Base-by-base conservation (phyloP, 257 asterid genomes). In the Dorcoceras hygrometricum region DNA sequence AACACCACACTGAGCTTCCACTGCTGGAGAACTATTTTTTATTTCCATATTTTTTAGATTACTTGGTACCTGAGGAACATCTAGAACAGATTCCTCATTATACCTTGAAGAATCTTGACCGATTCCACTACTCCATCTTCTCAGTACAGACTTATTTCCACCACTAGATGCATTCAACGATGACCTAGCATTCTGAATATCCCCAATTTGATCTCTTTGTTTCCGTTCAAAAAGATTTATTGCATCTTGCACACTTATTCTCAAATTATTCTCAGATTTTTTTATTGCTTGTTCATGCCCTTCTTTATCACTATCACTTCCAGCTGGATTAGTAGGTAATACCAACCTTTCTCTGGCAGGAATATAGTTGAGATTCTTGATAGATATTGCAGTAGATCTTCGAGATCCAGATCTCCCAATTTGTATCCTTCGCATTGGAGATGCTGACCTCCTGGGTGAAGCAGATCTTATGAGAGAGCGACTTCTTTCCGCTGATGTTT, bases 401-500 rank as follows among this genome's bases (percentile, higher is more conserved):
- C 99, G 93, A 26, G 97, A 84, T 48, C 99, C 99, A 70, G 95
- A 78, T 50, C 97, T 79, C 55, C 99, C 99, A 25, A 95, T 82
- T 78, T 95, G 99, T 68, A 95, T 68, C 82, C 99, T 87, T 59
- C 96, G 82, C 99, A 95, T 91, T 61, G 99, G 99, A 80, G 99
- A 94, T 59, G 98, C 95, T 31, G 98, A 86, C 82, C 98, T 86
- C 79, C 97, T 82, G 16, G 98, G 99, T 59, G 99, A 91, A 69
- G 95, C 87, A 48, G 87, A 74, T 83, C 99, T 76, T 68, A 78
- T 67, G 18, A 86, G 84, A 50, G 90, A 65, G 53, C 97, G 82
- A 77, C 98, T 95, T 80, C 99, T 79, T 80, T 90, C 96, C 0
- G 34, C 78, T 2, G 89, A 73, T 66, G 81, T 83, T 56, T 63